These are phyloP conservation scores for Chytriomyces sp. DNA, from an alignment of 192 early-diverging fungal genomes.

Conservation along the genomic window DNA sequence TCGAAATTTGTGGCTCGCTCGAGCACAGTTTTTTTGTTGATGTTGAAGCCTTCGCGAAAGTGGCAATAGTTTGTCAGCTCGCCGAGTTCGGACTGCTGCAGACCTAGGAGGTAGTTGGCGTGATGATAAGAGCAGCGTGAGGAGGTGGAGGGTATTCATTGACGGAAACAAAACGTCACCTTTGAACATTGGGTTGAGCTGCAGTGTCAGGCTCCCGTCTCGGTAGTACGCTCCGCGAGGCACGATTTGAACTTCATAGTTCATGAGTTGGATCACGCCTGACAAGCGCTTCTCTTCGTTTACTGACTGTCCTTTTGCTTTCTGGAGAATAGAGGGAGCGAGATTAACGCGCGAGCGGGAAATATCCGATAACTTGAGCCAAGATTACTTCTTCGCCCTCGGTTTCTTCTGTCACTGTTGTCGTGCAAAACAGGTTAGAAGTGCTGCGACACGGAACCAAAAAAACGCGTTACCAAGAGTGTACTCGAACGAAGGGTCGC, in stretches of 20 bases:
- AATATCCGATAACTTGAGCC: background rate
- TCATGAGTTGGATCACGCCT: constrained; percentile 53
- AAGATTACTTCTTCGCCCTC: constrained; percentile 39
- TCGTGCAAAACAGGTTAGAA: background rate
- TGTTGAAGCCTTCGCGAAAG: constrained; percentile 61
- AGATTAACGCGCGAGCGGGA: background rate
- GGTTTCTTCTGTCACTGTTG: constrained; percentile 21
- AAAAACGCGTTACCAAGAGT: constrained; percentile 28
- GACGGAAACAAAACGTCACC: constrained; percentile 34
- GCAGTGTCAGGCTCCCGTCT: constrained; percentile 48
- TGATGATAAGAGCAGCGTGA: background rate
- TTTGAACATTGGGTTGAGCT: constrained; percentile 49
- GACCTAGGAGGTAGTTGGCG: constrained; percentile 37
- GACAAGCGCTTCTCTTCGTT: constrained; percentile 60
- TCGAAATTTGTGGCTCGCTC: constrained; percentile 57
- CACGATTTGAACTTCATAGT: constrained; percentile 58
- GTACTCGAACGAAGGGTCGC: constrained; percentile 61
- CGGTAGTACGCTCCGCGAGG: constrained; percentile 60
- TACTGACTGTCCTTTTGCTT: constrained; percentile 38
- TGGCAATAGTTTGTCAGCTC: constrained; percentile 57
- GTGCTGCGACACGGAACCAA: background rate
- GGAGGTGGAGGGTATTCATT: background rate
- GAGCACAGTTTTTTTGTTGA: constrained; percentile 48
- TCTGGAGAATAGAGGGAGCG: background rate
- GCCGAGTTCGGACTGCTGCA: constrained; percentile 46